Conservation (phyloP, 2,329 filamentous ascomycete species). For the Bipolaris victoriae region DNA sequence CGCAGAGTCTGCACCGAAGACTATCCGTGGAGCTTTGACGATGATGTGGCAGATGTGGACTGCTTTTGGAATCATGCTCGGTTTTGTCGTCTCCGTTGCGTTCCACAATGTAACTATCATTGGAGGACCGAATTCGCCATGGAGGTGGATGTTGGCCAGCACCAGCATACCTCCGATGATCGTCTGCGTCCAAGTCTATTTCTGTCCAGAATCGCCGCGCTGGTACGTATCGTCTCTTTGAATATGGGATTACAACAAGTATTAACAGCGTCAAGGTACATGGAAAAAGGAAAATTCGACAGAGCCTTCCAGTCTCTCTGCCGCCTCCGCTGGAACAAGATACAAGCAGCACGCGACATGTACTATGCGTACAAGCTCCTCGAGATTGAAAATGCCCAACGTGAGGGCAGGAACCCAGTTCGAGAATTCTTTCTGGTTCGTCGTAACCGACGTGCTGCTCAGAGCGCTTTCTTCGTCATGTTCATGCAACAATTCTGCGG, state of each 20-base stretch:
- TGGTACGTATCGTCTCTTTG: constrained; percentile 24
- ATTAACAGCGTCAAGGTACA: constrained; percentile 27
- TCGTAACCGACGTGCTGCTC: constrained; percentile 43
- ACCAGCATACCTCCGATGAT: constrained; percentile 40
- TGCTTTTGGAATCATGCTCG: constrained; percentile 43
- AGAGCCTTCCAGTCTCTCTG: constrained; percentile 48
- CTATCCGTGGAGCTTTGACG: constrained; percentile 57
- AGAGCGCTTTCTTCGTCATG: constrained; percentile 46
- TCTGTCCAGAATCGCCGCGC: constrained; percentile 39
- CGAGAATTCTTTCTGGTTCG: constrained; percentile 44
- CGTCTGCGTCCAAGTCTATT: constrained; percentile 41
- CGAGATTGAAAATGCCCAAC: constrained; percentile 45
- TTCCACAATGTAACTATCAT: constrained; percentile 37
- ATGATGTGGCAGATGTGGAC: constrained; percentile 61
- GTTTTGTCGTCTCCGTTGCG: constrained; percentile 41
- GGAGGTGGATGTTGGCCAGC: constrained; percentile 44
- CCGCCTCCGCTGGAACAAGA: constrained; percentile 60
- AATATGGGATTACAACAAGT: background rate
- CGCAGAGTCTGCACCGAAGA: constrained; percentile 56
- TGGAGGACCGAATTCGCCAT: constrained; percentile 31
- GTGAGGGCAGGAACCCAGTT: constrained; percentile 40
- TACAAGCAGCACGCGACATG: constrained; percentile 63
- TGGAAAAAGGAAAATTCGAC: constrained; percentile 45
- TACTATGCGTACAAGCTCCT: constrained; percentile 56
- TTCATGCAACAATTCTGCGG: constrained; percentile 48